Evolutionary conservation across 2,329 filamentous ascomycete genomes (phyloP).

Genomic region (Hypoxylon sp.): DNA sequence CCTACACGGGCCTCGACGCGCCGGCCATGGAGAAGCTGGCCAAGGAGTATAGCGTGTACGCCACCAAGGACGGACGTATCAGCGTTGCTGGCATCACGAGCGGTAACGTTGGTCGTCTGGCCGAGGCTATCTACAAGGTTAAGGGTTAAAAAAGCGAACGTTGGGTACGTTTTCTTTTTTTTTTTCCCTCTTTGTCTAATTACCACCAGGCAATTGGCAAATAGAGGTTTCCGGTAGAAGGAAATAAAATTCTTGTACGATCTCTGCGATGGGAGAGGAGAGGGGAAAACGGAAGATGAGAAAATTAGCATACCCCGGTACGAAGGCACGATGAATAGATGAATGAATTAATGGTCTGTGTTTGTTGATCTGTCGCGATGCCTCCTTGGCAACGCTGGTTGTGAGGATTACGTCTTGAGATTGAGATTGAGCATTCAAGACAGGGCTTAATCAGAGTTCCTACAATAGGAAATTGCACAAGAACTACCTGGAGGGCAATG

Average conservation of each 20-base stretch:
- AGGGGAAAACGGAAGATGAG: conserved; percentile 7
- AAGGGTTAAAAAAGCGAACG: conserved; percentile 65
- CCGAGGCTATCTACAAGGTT: conserved; percentile 86
- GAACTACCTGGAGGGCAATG: not conserved
- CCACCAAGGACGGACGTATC: conserved; percentile 91
- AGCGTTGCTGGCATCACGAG: conserved; percentile 86
- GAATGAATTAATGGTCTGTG: conserved; percentile 29
- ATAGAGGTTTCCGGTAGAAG: not conserved
- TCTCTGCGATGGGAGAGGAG: conserved; percentile 9
- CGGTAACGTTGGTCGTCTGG: conserved; percentile 82
- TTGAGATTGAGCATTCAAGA: not conserved
- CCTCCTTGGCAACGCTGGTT: not conserved
- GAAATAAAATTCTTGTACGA: not conserved
- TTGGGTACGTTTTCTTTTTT: not conserved
- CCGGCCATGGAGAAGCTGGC: conserved; percentile 93
- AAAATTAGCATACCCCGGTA: conserved; percentile 18
- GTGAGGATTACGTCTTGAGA: not conserved
- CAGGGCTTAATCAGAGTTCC: not conserved
- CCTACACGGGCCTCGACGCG: conserved; percentile 91
- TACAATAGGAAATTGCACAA: not conserved
- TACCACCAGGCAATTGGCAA: not conserved
- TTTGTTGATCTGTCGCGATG: conserved; percentile 20
- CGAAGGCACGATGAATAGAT: conserved; percentile 28
- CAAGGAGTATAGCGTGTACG: conserved; percentile 97
- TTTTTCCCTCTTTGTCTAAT: conserved; percentile 1